Evolutionary conservation across 2,329 filamentous ascomycete genomes (phyloP).

Genomic region (Anthostomella pinea): DNA sequence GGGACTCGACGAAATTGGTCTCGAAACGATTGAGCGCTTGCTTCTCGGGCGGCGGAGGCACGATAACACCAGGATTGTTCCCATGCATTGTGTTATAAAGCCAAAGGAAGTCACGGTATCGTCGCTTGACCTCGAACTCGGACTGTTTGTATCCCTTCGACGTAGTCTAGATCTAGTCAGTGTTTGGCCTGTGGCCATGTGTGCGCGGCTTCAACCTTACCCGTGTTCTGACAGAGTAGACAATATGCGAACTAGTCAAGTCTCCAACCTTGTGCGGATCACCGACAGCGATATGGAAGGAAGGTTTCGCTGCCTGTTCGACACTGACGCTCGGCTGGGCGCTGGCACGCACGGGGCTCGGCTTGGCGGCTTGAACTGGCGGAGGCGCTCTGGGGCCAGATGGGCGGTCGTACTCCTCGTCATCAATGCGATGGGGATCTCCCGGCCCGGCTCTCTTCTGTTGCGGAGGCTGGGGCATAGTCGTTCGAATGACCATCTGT

Average conservation of each 20-base stretch:
- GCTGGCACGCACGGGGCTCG: slow-evolving; percentile 49
- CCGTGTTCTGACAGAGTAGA: slow-evolving; percentile 93
- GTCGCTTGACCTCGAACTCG: slow-evolving; percentile 88
- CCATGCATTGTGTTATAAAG: slow-evolving; percentile 91
- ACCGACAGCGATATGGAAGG: slow-evolving; percentile 85
- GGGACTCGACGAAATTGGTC: slow-evolving; percentile 91
- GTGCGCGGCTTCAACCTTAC: slow-evolving; percentile 50
- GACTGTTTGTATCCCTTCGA: slow-evolving; percentile 93
- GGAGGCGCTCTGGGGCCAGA: slow-evolving; percentile 63
- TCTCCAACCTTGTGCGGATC: slow-evolving; percentile 98
- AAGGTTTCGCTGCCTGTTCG: slow-evolving; percentile 90
- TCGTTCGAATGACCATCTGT: slow-evolving; percentile 58
- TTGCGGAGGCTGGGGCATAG: slow-evolving; percentile 47
- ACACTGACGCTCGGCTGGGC: slow-evolving; percentile 79
- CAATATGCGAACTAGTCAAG: slow-evolving; percentile 93
- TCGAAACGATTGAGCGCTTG: slow-evolving; percentile 96
- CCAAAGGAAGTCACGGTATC: slow-evolving; percentile 97
- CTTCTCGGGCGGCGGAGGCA: slow-evolving; percentile 95
- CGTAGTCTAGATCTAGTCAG: slow-evolving; percentile 62
- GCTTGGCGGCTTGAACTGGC: slow-evolving; percentile 57
- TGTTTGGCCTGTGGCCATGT: too few species aligned
- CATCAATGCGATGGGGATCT: slow-evolving; percentile 65
- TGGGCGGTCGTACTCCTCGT: slow-evolving; percentile 58
- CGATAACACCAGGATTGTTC: slow-evolving; percentile 92
- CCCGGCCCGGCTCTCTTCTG: slow-evolving; percentile 42